Evolutionary conservation across 2,329 filamentous ascomycete genomes (phyloP), one percentile per base, ranked within the genome.

Genomic region (Esteya vermicola): DNA sequence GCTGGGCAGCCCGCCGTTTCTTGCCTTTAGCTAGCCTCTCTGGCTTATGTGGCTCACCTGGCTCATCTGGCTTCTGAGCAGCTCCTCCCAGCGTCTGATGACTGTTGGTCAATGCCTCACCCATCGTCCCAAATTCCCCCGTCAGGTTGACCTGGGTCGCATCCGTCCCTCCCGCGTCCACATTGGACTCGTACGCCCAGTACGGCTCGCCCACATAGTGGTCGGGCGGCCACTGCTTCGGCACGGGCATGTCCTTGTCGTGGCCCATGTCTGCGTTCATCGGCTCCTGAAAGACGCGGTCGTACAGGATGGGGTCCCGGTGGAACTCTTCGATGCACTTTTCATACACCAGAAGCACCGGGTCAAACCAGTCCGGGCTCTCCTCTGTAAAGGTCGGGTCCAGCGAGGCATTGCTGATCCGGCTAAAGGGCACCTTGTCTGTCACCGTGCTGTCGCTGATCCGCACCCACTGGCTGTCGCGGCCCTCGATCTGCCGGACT

Each of bases 281-380:
- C 18, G 45, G 43, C 42, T 38, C 18, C 28, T 38, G 40, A 39
- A 28, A 48, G 1, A 45, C 19, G 19, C 44, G 46, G 7, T 33
- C 14, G n/a, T 39, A 23, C 10, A 41, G 13, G 13, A 18, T 7
- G 10, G 4, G 7, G 21, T 45, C 42, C 7, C 10, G 6, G 18
- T 35, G 30, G 32, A n/a, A 41, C 39, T 39, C 38, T 23, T 46
- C 45, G 4, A 43, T 18, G 19, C 31, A 39, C 33, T 49, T 49
- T 22, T 49, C 47, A 36, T 49, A 49, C 6, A 49, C 13, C 12
- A 49, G 23, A 30, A 47, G 19, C 4, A 42, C 33, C 3, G 43
- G 40, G 20, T 46, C 42, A 21, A 37, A 49, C 39, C 39, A 38
- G 23, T 38, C 38, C 4, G 6, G 7, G 23, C 13, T 28, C 14